Evolutionary conservation across 2,329 filamentous ascomycete species (phyloP), one percentile per base, ranked within the genome.

Genomic region (Incumbomyces delicatus): DNA sequence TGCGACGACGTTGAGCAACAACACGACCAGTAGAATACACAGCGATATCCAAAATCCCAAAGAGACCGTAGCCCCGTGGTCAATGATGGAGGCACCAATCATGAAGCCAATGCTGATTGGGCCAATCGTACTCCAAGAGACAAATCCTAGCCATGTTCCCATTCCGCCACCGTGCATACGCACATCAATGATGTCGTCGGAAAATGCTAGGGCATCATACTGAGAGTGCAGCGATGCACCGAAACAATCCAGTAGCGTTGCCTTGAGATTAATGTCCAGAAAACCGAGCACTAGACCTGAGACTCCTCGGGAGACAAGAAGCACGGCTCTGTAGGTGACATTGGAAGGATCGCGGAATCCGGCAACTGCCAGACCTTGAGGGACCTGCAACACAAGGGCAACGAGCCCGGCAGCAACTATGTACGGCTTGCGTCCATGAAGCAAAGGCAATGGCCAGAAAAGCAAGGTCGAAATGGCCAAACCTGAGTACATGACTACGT

Each of bases 31-130:
- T 38, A 85, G 72, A 32, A 87, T 66, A 22, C 84, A 74, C 49
- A 87, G 80, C 49, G 80, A 78, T 58, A 87, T 67, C 61, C 87
- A 87, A 61, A 89, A 85, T 0, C 85, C 85, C 83, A 81, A 88
- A 1, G 76, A 75, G 1, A 85, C 83, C 44, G 75, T 73, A 30
- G 80, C 62, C 8, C 61, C 63, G 52, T 81, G 76, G 12, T 36
- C n/a, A 55, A 88, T 86, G 55, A 88, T 76, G 32, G 73, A 66
- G 10, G 83, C 83, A 2, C 85, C 85, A 33, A 85, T 69, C 48
- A 85, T 66, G 58, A 88, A 89, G 0, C 85, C 85, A 32, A 87
- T 60, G 0, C 79, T 77, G 17, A 88, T 71, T 17, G 83, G 85
- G 5, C 80, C 82, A 56, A 85, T 78, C 63, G 78, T 85, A 60